Evolutionary conservation across 208 protist genomes (phyloP).

Genomic region (Leishmania gerbilli): DNA sequence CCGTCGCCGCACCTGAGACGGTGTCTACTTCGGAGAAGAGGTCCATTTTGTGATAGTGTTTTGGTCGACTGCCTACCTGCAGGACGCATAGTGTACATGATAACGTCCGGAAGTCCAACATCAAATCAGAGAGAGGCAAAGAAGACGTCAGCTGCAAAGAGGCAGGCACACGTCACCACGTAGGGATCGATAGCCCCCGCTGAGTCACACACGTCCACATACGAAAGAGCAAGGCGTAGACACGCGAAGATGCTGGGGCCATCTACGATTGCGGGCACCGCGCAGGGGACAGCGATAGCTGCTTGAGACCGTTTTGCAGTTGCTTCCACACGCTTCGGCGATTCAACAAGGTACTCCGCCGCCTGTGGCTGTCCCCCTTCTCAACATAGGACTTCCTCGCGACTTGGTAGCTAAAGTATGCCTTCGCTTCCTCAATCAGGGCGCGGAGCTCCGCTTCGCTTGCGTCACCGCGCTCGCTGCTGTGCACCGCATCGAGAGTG

Average conservation of each 20-base stretch:
- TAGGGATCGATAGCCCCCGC: not conserved
- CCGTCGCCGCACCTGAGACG: not conserved
- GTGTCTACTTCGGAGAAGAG: not conserved
- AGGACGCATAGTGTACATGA: not conserved
- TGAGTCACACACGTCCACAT: not conserved
- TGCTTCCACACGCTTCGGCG: slow-evolving; percentile 17
- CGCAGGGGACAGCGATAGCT: slow-evolving; percentile 2
- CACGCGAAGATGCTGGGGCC: not conserved
- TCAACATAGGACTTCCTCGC: slow-evolving; percentile 10
- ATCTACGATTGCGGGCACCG: not conserved
- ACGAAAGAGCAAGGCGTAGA: no score
- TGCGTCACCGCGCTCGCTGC: slow-evolving; percentile 1
- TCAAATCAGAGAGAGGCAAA: not conserved
- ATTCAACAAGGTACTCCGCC: slow-evolving; percentile 1
- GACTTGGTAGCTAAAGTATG: slow-evolving; percentile 12
- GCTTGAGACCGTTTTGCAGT: not conserved
- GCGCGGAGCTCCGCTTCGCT: slow-evolving; percentile 19
- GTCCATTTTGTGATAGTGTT: no score
- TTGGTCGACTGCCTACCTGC: not conserved
- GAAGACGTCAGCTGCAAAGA: not conserved
- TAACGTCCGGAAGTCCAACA: not conserved
- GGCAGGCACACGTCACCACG: not conserved
- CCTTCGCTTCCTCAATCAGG: slow-evolving; percentile 16
- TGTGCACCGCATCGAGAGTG: slow-evolving; percentile 8
- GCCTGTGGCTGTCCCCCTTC: slow-evolving; percentile 8